phyloP scores from a whole-genome alignment of 352 stramenopile genomes.

The Pythium vanterpoolii region DNA sequence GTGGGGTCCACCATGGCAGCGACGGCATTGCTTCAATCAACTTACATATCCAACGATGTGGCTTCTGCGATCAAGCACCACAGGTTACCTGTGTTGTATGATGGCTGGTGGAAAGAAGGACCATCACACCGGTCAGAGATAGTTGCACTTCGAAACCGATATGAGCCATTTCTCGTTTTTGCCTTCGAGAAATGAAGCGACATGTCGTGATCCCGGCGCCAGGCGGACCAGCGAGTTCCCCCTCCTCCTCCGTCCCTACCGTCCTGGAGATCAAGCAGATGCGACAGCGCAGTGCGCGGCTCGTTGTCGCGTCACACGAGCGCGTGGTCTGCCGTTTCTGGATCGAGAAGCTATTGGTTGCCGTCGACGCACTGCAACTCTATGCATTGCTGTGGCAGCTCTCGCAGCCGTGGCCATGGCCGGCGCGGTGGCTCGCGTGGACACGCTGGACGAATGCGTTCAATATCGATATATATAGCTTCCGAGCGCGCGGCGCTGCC shows the following conservation, averaged over 20 bases:
- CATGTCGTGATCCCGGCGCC: constrained; percentile 12
- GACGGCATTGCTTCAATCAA: no score
- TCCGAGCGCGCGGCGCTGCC: constrained; percentile 41
- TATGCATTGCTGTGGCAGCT: constrained; percentile 75
- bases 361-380: constrained; percentile 48
- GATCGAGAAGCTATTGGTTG: constrained; percentile 52
- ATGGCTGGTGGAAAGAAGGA: no score
- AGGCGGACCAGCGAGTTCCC: not conserved
- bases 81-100: no score
- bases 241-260: not conserved
- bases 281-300: not conserved
- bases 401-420: constrained; percentile 76
- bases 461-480: constrained; percentile 54
- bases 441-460: constrained; percentile 55
- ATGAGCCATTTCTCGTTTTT: not conserved
- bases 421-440: constrained; percentile 41
- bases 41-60: no score
- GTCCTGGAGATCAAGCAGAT: constrained; percentile 21
- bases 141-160: no score
- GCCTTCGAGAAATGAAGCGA: constrained; percentile 3
- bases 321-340: constrained; percentile 43
- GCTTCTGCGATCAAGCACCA: no score
- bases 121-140: no score
- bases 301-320: constrained; percentile 7
- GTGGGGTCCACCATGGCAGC: no score